Evolutionary conservation across 2,329 filamentous ascomycete species (phyloP).

Genomic region (Xylaria sp.): DNA sequence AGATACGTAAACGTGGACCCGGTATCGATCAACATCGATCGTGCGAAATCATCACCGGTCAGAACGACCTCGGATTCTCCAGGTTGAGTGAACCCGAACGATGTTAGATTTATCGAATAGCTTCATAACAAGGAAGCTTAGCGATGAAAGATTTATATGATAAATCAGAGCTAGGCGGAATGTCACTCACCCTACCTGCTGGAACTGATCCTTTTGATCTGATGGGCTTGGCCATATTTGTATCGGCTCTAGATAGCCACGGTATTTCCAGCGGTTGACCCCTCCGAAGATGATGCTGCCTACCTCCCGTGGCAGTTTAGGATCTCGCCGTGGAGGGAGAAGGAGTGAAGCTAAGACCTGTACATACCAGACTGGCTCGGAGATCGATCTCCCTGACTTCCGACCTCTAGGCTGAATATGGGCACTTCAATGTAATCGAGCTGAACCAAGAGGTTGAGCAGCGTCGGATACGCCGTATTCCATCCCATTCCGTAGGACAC

Average conservation of each 20-base stretch:
- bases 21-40: conserved; percentile 67
- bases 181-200: conserved; percentile 49
- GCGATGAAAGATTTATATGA: not conserved
- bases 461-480: conserved; percentile 51
- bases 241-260: conserved; percentile 50
- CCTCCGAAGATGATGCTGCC: conserved; percentile 59
- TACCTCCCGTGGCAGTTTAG: not conserved
- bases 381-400: conserved; percentile 49
- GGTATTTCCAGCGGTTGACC: conserved; percentile 58
- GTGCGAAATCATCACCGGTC: conserved; percentile 50
- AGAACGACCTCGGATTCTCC: conserved; percentile 42
- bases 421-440: conserved; percentile 51
- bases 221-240: conserved; percentile 52
- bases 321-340: too few species aligned
- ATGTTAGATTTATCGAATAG: conserved; percentile 55
- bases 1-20: conserved; percentile 73
- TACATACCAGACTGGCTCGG: conserved; percentile 42
- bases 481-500: conserved; percentile 52
- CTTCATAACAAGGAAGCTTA: conserved; percentile 36
- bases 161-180: not conserved
- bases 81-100: conserved; percentile 50
- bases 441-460: conserved; percentile 51
- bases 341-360: not conserved
- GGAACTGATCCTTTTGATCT: conserved; percentile 49
- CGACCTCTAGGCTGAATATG: conserved; percentile 53